Evolutionary conservation across 2,329 filamentous ascomycete genomes (phyloP).

Genomic region (Aspergillus sojae): DNA sequence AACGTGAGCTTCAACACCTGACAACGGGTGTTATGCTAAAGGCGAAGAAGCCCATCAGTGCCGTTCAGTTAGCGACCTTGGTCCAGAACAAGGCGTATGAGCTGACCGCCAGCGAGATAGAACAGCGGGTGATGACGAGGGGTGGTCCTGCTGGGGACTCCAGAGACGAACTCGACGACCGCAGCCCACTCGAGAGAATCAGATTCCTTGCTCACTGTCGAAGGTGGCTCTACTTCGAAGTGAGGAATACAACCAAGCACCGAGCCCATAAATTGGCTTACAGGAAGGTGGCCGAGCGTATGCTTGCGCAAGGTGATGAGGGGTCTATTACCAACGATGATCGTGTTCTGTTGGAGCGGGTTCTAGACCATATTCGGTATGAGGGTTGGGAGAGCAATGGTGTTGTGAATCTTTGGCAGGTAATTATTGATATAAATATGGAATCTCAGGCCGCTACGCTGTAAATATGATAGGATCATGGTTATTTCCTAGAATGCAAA

Average conservation of each 20-base stretch:
- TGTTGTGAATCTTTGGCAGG: background rate
- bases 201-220: background rate
- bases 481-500: too few species aligned
- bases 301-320: background rate
- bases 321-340: background rate
- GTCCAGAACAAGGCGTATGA: background rate
- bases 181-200: background rate
- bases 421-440: background rate
- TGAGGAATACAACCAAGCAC: background rate
- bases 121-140: background rate
- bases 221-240: constrained; percentile 3
- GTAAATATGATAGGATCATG: too few species aligned
- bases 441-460: too few species aligned
- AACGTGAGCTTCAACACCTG: background rate
- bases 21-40: background rate
- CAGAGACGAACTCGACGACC: background rate
- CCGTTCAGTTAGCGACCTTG: background rate
- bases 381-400: background rate
- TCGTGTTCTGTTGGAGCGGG: background rate
- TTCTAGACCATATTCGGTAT: background rate
- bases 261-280: background rate
- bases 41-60: background rate
- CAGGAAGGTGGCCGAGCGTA: background rate
- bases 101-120: background rate
- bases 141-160: background rate